Base-by-base conservation (phyloP, 2,329 filamentous ascomycete genomes). In the Zopfia rhizophila region DNA sequence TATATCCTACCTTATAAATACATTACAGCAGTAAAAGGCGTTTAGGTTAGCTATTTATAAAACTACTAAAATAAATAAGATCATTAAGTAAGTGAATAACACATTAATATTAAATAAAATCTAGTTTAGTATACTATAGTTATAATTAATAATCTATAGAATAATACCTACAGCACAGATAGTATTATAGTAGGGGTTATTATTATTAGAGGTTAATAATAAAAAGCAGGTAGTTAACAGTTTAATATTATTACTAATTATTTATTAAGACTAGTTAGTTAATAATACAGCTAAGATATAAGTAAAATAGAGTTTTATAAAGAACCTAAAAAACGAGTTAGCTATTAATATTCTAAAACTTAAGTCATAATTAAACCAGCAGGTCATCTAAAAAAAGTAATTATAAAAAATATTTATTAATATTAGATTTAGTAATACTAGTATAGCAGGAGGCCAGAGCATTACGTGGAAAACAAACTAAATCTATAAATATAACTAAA, bases 131-230 rank as follows among this genome's bases (percentile, higher is more conserved):
- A 59, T 61, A 19, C 40, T 41, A 16, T 6, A 48, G 7, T 33
- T 61, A 24, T 40, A 36, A 11, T 44, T 21, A 1, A 53, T 61
- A 17, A 41, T 61, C 22, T 28, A 58, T 28, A 22, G 53, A 7
- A 33, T 61, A 29, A 29, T 47, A 25, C 37, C 37, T 13, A 32
- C 22, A 22, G 32, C 24, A 21, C 24, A 35, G 31, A 43, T 31
- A 25, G 18, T 22, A 28, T 45, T 54, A 22, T 35, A 28, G 16
- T 28, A 29, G n/a, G 31, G 53, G 17, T 45, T 54, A 24, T 48
- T 58, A 36, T 51, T 56, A 12, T 37, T 48, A 7, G 18, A 33
- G 16, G 23, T 31, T 10, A 16, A 41, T 12, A 11, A 22, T 8
- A 17, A 37, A 11, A 18, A 35, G 3, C 10, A 35, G n/a, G 35